Conservation (phyloP, 2,329 filamentous ascomycete genomes). For the Fusarium sp. region DNA sequence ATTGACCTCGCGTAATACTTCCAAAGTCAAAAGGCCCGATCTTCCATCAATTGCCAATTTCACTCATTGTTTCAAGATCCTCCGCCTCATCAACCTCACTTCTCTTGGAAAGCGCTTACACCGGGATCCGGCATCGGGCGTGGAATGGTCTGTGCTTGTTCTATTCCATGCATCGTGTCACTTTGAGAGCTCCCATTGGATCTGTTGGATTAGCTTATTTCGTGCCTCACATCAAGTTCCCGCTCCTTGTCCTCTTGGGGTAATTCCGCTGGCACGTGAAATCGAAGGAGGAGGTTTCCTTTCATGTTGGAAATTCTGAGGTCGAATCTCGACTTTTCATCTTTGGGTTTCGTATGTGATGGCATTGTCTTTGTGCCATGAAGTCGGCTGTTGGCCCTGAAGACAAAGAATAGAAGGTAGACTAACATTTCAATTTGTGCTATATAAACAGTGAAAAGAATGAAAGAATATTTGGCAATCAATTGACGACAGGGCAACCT, state of each 20-base stretch:
- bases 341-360: background rate
- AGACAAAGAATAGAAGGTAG: background rate
- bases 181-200: slow-evolving; percentile 17
- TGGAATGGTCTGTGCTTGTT: slow-evolving; percentile 12
- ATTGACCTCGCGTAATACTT: slow-evolving; percentile 7
- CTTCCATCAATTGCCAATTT: background rate
- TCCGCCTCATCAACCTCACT: background rate
- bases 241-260: slow-evolving; percentile 11
- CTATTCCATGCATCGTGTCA: slow-evolving; percentile 11
- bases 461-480: background rate
- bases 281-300: slow-evolving; percentile 24
- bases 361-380: background rate
- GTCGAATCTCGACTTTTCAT: slow-evolving; percentile 36
- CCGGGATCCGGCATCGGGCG: slow-evolving; percentile 40
- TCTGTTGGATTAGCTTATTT: slow-evolving; percentile 28
- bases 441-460: background rate
- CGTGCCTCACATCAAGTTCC: slow-evolving; percentile 21
- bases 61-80: slow-evolving; percentile 5
- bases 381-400: background rate
- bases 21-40: slow-evolving; percentile 16
- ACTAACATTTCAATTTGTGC: background rate
- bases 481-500: background rate
- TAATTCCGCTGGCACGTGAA: slow-evolving; percentile 32
- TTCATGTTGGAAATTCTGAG: background rate
- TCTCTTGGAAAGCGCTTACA: slow-evolving; percentile 15